Evolutionary conservation across 805 yeast species (phyloP), one percentile per base, ranked within the genome.

Genomic region (Wickerhamiella hasegawae): DNA sequence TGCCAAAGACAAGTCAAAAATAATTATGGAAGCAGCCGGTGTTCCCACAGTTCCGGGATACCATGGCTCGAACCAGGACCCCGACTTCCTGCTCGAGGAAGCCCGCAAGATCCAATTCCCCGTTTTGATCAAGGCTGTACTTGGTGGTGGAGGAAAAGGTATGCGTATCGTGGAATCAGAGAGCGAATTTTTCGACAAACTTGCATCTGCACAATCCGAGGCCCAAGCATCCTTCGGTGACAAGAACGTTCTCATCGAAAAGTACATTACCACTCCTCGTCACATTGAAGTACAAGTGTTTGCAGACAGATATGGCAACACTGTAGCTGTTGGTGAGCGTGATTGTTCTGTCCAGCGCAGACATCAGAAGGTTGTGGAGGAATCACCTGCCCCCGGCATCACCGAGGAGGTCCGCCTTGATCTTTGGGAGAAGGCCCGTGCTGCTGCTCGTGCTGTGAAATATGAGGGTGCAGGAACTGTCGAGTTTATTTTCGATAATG

Each of bases 61-160:
- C 38, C 55, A 52, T 35, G 56, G 56, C 2, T 33, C 43, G 17
- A 51, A 52, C 33, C 55, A 52, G 40, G 53, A 51, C 26, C 40
- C 44, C 5, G 38, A 35, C 6, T 52, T 46, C 34, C 40, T 51
- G 15, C 46, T 43, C 14, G 33, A 37, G 21, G 37, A 47, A 37
- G 55, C 57, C 10, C 41, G 42, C n/a, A 41, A 48, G 31, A 52
- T 52, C 31, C 44, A 43, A n/a, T 68, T 68, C 43, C 73, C 74
- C 9, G 66, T 68, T 12, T 65, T 68, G 60, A 71, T 68, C 33
- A 68, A 68, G 47, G 68, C 72, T 4, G 69, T 71, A 28, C 68
- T 71, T 14, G 74, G 74, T 39, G 74, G 74, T 31, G 74, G 74
- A 40, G 74, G 74, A 39, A 68, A 67, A 43, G 74, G 74, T 17